Percentiles rank a stretch among this genome's conserved stretches.
Conservation (phyloP, 2,329 filamentous ascomycete genomes). For the Ilyonectria mors-panacis region DNA sequence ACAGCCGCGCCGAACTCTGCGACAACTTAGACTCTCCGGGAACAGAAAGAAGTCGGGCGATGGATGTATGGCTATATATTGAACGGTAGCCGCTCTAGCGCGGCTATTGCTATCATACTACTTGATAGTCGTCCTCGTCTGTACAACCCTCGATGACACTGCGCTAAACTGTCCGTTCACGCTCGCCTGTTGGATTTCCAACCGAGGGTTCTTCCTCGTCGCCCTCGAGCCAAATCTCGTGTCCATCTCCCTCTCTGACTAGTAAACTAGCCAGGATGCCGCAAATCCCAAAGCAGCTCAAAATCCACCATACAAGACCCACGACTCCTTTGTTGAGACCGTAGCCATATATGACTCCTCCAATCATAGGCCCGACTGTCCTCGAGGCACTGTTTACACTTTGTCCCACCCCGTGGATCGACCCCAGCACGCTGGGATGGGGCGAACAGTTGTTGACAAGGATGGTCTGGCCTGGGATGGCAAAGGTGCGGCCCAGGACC, state of each 20-base stretch:
- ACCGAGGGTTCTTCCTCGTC: conserved; percentile 62
- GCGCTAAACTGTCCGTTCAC: background rate
- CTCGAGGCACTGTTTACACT: conserved; percentile 71
- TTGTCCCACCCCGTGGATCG: conserved; percentile 68
- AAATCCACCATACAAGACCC: conserved; percentile 71
- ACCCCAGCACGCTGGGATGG: conserved; percentile 63
- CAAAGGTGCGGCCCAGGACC: conserved; percentile 77
- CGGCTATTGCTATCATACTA: no score
- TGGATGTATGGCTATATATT: no score
- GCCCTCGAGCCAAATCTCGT: conserved; percentile 76
- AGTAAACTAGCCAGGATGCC: conserved; percentile 67
- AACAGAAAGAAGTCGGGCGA: no score
- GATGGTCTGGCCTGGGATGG: conserved; percentile 62
- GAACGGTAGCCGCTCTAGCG: no score
- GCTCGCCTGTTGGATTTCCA: conserved; percentile 3
- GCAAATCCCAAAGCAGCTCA: conserved; percentile 64
- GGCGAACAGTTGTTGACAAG: conserved; percentile 65
- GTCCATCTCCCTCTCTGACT: conserved; percentile 73
- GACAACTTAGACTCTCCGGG: no score
- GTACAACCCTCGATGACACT: background rate
- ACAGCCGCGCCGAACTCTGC: no score
- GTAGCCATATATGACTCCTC: conserved; percentile 73
- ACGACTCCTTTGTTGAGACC: conserved; percentile 71
- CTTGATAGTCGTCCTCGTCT: no score
- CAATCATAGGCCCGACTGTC: conserved; percentile 72